Conservation (phyloP, 164 flowering plant species). For the Magnolia changhungtana region DNA sequence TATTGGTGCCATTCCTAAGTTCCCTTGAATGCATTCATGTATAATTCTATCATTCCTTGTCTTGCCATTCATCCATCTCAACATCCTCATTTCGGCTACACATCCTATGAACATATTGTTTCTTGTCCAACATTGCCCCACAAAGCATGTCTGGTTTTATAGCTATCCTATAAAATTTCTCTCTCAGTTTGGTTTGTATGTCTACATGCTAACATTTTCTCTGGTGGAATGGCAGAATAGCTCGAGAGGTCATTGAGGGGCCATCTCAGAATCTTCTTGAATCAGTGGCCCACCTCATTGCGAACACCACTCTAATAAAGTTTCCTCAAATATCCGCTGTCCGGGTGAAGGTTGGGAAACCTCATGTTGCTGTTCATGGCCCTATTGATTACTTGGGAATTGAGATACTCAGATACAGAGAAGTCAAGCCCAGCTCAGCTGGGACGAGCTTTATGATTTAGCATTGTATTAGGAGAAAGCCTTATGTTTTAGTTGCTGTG, state of each 20-base stretch:
- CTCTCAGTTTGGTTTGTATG: conserved; percentile 2
- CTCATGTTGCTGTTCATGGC: conserved; percentile 84
- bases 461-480: not conserved
- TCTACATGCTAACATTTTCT: not conserved
- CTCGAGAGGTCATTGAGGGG: conserved; percentile 63
- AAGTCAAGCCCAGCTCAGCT: conserved; percentile 1
- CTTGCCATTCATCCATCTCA: no score
- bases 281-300: conserved; percentile 70
- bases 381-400: conserved; percentile 77
- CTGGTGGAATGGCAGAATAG: conserved; percentile 47
- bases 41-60: no score
- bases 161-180: no score
- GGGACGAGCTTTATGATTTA: not conserved
- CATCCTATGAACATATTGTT: no score
- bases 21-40: no score
- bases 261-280: conserved; percentile 72
- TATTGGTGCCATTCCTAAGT: no score
- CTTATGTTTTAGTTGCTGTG: not conserved
- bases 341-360: conserved; percentile 77
- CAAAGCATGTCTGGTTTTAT: no score
- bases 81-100: no score
- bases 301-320: conserved; percentile 46
- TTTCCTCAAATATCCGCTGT: conserved; percentile 60
- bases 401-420: conserved; percentile 46
- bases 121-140: no score